These are phyloP conservation scores for Picochlorum sp. DNA, from an alignment of 139 green algal species.

Conservation along the genomic window DNA sequence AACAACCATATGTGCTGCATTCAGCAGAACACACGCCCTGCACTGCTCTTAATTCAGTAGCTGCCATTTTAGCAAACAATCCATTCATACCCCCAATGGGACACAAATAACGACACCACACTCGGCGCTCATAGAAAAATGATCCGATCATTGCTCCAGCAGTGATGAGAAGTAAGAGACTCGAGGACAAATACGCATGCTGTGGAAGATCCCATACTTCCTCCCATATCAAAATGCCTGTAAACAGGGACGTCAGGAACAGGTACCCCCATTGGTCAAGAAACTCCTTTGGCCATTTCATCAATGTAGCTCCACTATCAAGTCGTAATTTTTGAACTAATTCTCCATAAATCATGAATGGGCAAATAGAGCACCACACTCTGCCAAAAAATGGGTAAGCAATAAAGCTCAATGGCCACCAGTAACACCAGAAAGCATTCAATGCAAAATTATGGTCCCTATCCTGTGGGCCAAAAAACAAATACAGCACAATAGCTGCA, in stretches of 20 bases:
- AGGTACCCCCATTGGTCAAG: slow-evolving; percentile 20
- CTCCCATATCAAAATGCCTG: slow-evolving; percentile 72
- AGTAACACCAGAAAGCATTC: slow-evolving; percentile 69
- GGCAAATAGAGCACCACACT: slow-evolving; percentile 70
- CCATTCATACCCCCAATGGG: slow-evolving; percentile 81
- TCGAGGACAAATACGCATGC: slow-evolving; percentile 53
- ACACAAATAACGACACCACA: slow-evolving; percentile 57
- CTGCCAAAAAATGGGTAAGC: slow-evolving; percentile 67
- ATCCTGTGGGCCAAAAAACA: slow-evolving; percentile 62
- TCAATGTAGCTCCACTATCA: slow-evolving; percentile 36
- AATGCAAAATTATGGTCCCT: slow-evolving; percentile 60
- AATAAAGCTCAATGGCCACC: slow-evolving; percentile 73
- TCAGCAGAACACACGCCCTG: slow-evolving; percentile 66
- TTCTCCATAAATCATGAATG: slow-evolving; percentile 66
- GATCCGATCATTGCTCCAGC: slow-evolving; percentile 57
- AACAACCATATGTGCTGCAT: slow-evolving; percentile 66
- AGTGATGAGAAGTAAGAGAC: slow-evolving; percentile 79
- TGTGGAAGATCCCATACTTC: slow-evolving; percentile 75
- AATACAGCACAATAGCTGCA: slow-evolving; percentile 40
- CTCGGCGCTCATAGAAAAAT: slow-evolving; percentile 56
- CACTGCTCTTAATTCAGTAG: slow-evolving; percentile 67
- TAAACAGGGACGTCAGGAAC: slow-evolving; percentile 10
- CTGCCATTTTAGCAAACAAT: slow-evolving; percentile 72
- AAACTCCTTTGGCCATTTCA: slow-evolving; percentile 56
- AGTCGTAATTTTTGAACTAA: slow-evolving; percentile 7